phyloP scores from a whole-genome alignment of 148 eudicot genomes.

The Rhododendron ovatum region DNA sequence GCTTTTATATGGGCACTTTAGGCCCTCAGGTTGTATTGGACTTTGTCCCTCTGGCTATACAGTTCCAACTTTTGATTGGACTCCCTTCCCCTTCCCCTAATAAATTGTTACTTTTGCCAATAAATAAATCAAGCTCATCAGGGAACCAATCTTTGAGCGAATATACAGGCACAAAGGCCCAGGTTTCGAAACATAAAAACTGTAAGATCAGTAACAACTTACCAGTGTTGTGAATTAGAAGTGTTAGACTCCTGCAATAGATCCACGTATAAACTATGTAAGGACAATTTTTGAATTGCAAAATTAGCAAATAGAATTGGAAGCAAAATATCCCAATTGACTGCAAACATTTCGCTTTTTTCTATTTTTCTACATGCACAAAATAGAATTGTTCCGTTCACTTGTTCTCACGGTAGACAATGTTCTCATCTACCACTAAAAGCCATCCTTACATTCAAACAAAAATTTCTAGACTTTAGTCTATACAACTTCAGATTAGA shows the following conservation, averaged over 20 bases:
- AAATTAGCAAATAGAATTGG: constrained; percentile 2
- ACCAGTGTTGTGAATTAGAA: constrained; percentile 7
- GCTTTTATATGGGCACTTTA: too few relatives aligned
- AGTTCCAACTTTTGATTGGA: too few relatives aligned
- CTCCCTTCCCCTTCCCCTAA: too few relatives aligned
- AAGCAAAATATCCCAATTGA: background rate
- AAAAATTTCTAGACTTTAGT: background rate
- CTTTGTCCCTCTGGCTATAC: too few relatives aligned
- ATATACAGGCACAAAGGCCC: background rate
- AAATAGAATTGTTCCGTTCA: background rate
- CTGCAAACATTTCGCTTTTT: background rate
- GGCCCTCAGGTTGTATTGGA: too few relatives aligned
- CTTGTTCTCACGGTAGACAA: background rate
- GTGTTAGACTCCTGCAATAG: constrained; percentile 15
- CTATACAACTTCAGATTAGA: background rate
- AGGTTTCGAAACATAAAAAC: background rate
- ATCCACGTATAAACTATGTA: background rate
- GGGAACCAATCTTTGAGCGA: background rate
- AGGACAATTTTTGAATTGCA: background rate
- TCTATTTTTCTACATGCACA: background rate
- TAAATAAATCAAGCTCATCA: background rate
- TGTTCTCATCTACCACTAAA: background rate
- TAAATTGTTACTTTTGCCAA: too few relatives aligned
- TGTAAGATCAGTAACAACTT: constrained; percentile 1
- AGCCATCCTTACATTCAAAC: background rate